Evolutionary conservation across 2,329 filamentous ascomycete species (phyloP).

Genomic region (Helotiales sp.): DNA sequence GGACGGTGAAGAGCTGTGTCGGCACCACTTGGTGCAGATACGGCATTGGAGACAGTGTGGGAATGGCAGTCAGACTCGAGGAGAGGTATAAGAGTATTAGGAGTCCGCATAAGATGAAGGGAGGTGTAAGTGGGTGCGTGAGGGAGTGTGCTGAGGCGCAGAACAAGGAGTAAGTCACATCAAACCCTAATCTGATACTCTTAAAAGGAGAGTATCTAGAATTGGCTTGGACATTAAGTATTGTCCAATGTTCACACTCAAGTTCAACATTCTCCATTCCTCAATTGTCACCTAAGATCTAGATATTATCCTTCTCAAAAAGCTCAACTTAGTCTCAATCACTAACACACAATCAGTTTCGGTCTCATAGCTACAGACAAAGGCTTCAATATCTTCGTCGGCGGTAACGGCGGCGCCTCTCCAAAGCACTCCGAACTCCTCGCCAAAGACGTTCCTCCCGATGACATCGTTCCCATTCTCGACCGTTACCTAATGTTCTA

Average conservation of each 20-base stretch:
- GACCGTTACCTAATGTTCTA: conserved; percentile 93
- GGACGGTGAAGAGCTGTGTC: conserved; percentile 90
- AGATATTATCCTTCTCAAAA: neutral
- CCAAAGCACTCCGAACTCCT: conserved; percentile 80
- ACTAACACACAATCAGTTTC: conserved; percentile 53
- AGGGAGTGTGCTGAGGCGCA: conserved; percentile 90
- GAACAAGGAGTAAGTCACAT: conserved; percentile 72
- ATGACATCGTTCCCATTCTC: conserved; percentile 79
- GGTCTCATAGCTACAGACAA: conserved; percentile 91
- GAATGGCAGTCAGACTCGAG: conserved; percentile 84
- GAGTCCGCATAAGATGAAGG: conserved; percentile 89
- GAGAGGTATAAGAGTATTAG: conserved; percentile 91
- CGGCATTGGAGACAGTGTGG: conserved; percentile 86
- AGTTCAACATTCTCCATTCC: neutral
- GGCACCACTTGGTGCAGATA: conserved; percentile 90
- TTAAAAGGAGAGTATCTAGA: neutral
- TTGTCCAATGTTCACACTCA: neutral
- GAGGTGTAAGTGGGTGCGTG: conserved; percentile 87
- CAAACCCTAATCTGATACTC: neutral
- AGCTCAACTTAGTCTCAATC: neutral
- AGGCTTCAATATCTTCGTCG: conserved; percentile 91
- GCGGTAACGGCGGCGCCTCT: conserved; percentile 84
- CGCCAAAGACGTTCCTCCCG: conserved; percentile 80
- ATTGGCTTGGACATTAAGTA: neutral
- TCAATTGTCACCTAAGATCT: neutral